These are phyloP conservation scores for Viola pubescens DNA, from an alignment of 441 rosid genomes.

Conservation along the genomic window DNA sequence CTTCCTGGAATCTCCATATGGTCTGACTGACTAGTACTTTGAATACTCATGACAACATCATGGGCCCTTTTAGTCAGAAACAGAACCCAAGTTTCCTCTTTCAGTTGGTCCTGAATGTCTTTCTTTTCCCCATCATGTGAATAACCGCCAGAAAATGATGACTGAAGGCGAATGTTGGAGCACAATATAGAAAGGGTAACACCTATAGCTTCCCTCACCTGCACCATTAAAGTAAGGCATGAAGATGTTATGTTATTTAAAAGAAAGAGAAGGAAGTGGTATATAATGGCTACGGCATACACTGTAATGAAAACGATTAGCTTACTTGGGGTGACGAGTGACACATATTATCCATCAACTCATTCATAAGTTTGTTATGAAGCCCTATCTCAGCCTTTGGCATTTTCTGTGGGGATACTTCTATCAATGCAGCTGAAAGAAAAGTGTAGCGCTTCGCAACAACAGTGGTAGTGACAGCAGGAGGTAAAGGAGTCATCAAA, in stretches of 20 bases:
- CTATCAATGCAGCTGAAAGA: conserved; percentile 89
- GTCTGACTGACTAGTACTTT: conserved; percentile 57
- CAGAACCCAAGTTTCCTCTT: conserved; percentile 62
- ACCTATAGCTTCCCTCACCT: conserved; percentile 97
- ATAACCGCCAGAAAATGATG: conserved; percentile 37
- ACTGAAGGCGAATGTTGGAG: conserved; percentile 82
- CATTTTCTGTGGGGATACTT: conserved; percentile 86
- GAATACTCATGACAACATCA: conserved; percentile 69
- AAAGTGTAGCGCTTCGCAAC: conserved; percentile 96
- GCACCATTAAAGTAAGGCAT: conserved; percentile 20
- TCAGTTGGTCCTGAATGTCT: conserved; percentile 32
- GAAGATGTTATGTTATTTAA: not conserved
- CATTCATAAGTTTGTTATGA: conserved; percentile 65
- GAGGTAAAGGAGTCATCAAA: conserved; percentile 74
- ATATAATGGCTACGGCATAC: not conserved
- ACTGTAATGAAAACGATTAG: conserved; percentile 6
- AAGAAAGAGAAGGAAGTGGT: not conserved
- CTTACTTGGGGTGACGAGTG: conserved; percentile 99
- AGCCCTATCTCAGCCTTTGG: conserved; percentile 64
- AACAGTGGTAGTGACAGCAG: conserved; percentile 70
- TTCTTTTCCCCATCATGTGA: conserved; percentile 38
- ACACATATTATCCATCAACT: conserved; percentile 79
- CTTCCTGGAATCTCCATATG: conserved; percentile 41
- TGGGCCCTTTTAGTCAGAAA: conserved; percentile 62
- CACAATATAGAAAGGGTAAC: conserved; percentile 78